Evolutionary conservation across 2,329 filamentous ascomycete genomes (phyloP).

Genomic region (Lachnellula occidentalis): DNA sequence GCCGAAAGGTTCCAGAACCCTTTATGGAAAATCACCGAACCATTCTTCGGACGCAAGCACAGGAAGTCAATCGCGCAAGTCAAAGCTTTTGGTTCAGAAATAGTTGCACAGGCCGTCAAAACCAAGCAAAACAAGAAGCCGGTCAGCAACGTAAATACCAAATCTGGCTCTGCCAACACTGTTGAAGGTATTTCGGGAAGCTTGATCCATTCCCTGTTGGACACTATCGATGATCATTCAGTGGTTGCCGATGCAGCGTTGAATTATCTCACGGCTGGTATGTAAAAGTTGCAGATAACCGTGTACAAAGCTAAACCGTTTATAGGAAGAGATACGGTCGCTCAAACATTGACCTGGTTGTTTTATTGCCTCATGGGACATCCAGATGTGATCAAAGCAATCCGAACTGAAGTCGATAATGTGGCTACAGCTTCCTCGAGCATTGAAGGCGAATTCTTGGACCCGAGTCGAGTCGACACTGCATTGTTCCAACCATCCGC

Average conservation of each 20-base stretch:
- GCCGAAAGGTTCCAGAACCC: slow-evolving; percentile 62
- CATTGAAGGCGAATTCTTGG: slow-evolving; percentile 10
- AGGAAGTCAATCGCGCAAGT: slow-evolving; percentile 45
- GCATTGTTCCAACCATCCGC: slow-evolving; percentile 26
- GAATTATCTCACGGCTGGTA: slow-evolving; percentile 58
- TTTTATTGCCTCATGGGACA: slow-evolving; percentile 55
- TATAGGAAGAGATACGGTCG: slow-evolving; percentile 55
- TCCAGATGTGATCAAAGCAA: slow-evolving; percentile 34
- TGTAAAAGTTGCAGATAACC: not conserved
- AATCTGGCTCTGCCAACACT: slow-evolving; percentile 6
- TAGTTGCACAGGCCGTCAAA: slow-evolving; percentile 50
- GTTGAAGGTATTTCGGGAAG: slow-evolving; percentile 43
- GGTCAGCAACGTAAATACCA: slow-evolving; percentile 3
- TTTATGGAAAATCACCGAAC: slow-evolving; percentile 54
- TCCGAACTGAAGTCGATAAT: slow-evolving; percentile 39
- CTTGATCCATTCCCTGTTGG: slow-evolving; percentile 55
- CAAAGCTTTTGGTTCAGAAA: slow-evolving; percentile 49
- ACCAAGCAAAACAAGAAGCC: slow-evolving; percentile 31
- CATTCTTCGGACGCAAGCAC: slow-evolving; percentile 44
- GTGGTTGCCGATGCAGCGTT: slow-evolving; percentile 59
- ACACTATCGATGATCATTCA: slow-evolving; percentile 48
- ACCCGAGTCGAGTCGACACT: slow-evolving; percentile 12
- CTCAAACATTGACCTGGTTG: slow-evolving; percentile 59
- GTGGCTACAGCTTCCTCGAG: not conserved
- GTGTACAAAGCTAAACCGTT: slow-evolving; percentile 5